Base-by-base conservation (phyloP, 495 filamentous ascomycete genomes). In the Aspergillus baeticus region DNA sequence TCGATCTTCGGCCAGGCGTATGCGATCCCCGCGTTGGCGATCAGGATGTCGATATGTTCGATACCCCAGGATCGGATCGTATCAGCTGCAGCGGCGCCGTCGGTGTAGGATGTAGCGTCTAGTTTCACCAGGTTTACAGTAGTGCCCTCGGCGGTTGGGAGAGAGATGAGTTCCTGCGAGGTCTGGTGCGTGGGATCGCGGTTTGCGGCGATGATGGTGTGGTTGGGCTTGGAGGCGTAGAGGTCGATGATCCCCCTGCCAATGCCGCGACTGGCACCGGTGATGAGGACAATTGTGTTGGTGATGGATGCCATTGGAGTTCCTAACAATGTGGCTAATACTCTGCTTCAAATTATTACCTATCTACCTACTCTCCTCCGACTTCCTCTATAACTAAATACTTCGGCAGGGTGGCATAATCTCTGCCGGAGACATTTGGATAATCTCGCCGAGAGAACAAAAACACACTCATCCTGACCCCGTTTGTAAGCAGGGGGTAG, bases 21-120 rank as follows among this genome's bases (percentile, higher is more conserved):
- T 34, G 59, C 54, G 7, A 74, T 63, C 6, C 73, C 79, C 1
- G 80, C 78, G 51, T 82, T 83, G 50, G 81, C 77, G 34, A 84
- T 69, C 4, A 83, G 70, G 15, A 78, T 63, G 61, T 83, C 76
- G 20, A 84, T 51, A 15, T 60, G 35, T 6, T 44, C 47, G 59
- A 82, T 69, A 10, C 60, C 67, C 18, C 73, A 57, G 23, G 42
- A 29, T 7, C 54, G 20, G 5, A 75, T 59, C 10, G 60, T 55
- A 37, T 69, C 45, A 2, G 74, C 67, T 5, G 63, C 65, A 17
- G 39, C 44, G n/a, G 60, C 41, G n/a, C 69, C 43, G 51, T 69
- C 62, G 6, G 63, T 64, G 11, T 57, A 15, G 11, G 61, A 62
- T 21, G 68, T 68, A 39, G 64, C 63, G 33, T 81, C 75, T 47